Base-by-base conservation (phyloP, 345 rosid genomes). In the Eucalyptus urophylla region DNA sequence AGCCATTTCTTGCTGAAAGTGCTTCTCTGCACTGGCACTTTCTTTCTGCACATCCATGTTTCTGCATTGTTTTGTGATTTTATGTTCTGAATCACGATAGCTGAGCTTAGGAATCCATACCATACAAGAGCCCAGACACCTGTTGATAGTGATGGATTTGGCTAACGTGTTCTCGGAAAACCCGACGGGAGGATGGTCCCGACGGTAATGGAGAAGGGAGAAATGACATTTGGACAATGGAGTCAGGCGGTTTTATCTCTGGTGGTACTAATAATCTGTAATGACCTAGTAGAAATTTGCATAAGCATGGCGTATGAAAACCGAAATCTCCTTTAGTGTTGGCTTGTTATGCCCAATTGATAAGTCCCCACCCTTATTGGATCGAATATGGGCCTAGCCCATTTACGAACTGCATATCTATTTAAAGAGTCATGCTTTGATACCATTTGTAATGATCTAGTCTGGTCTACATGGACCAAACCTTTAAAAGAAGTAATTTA, bases 381-480 rank as follows among this genome's bases (percentile, higher is more conserved):
- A 31, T 31, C 2, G 7, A 8, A 69, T 31, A 69, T 16, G 43
- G 7, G 43, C 80, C 24, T 31, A 16, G 40, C 1, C 4, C 11
- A 6, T 69, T 5, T 2, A 31, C 0, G 1, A 69, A 31, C 1
- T n/a, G 2, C 0, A 14, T 31, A 67, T 16, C 6, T 31, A n/a
- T 3, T 0, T 0, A 62, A 31, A 9, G 43, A 11, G 6, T 65
- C 2, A 4, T 15, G 11, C 6, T 65, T 7, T 15, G 40, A n/a
- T 65, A 65, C 7, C 44, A 33, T 69, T 0, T 17, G 13, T 69
- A 69, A 69, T 4, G 44, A 69, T 22, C 1, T 1, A 16, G 1
- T 4, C 1, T 3, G 0, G 2, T 67, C 0, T 5, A 31, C 6
- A 0, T 1, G 24, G 13, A 4, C 4, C 43, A 8, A 65, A 65